These are phyloP conservation scores for Adiantum capillusveneris DNA, from an alignment of 75 land plant genomes.

Conservation along the genomic window DNA sequence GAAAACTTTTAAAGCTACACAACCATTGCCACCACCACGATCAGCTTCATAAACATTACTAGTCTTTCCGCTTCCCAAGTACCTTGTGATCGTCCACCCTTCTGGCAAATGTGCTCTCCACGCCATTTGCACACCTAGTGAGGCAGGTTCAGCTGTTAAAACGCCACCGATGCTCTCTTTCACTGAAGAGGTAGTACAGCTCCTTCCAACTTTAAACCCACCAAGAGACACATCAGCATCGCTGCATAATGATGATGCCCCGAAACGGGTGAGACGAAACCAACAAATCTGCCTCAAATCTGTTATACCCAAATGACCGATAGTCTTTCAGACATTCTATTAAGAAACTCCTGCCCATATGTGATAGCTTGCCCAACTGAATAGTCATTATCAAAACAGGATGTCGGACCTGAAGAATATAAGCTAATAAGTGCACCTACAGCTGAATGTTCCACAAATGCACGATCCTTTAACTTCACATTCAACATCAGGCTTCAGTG, in stretches of 20 bases:
- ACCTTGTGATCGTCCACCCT: neutral
- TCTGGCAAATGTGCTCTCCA: neutral
- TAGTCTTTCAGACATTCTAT: neutral
- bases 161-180: neutral
- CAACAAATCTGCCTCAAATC: too few relatives aligned
- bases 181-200: neutral
- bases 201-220: too few relatives aligned
- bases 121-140: neutral
- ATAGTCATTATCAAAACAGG: neutral
- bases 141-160: neutral
- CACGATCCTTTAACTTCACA: neutral
- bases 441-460: neutral
- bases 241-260: too few relatives aligned
- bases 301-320: too few relatives aligned
- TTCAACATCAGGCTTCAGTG: neutral
- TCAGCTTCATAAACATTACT: neutral
- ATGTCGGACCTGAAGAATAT: neutral
- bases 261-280: too few relatives aligned
- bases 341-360: neutral
- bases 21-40: neutral
- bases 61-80: neutral
- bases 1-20: neutral
- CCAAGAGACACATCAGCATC: too few relatives aligned
- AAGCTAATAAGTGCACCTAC: neutral
- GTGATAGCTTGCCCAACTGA: neutral